Conservation (phyloP, 2,329 filamentous ascomycete species). For the Fusarium sarcochroum region DNA sequence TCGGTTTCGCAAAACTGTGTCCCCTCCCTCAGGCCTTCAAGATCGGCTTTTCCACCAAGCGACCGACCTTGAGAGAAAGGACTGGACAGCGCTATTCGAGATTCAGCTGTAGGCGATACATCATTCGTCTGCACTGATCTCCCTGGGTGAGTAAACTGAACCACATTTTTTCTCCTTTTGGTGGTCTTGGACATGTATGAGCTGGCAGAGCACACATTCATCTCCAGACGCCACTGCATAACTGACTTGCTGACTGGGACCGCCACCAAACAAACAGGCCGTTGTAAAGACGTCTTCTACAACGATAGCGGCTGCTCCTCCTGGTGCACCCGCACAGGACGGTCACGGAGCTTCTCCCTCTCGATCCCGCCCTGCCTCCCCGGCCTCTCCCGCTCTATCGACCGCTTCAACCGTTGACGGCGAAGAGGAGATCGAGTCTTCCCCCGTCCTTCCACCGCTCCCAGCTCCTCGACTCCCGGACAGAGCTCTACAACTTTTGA, state of each 20-base stretch:
- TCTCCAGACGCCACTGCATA: constrained; percentile 44
- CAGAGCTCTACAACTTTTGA: constrained; percentile 67
- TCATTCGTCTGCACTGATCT: constrained; percentile 75
- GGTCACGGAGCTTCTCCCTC: constrained; percentile 58
- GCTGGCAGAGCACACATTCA: constrained; percentile 41
- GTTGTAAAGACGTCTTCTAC: constrained; percentile 69
- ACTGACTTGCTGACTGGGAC: constrained; percentile 46
- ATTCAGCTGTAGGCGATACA: constrained; percentile 72
- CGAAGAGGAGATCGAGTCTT: constrained; percentile 67
- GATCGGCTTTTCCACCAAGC: constrained; percentile 43
- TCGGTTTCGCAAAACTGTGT: constrained; percentile 37
- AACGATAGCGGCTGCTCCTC: constrained; percentile 64
- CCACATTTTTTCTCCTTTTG: constrained; percentile 16
- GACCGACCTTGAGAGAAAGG: constrained; percentile 49
- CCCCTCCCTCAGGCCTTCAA: constrained; percentile 42
- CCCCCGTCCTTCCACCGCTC: constrained; percentile 71
- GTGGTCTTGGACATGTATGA: constrained; percentile 34
- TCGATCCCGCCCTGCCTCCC: constrained; percentile 53
- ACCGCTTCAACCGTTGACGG: constrained; percentile 73
- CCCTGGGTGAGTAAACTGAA: constrained; percentile 59
- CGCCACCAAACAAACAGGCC: constrained; percentile 50
- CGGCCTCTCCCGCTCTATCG: constrained; percentile 71
- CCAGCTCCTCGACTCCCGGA: constrained; percentile 71
- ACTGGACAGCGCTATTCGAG: constrained; percentile 55
- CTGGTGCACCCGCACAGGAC: constrained; percentile 74